Conservation (phyloP, 352 stramenopile species). For the Peronospora farinosa region DNA sequence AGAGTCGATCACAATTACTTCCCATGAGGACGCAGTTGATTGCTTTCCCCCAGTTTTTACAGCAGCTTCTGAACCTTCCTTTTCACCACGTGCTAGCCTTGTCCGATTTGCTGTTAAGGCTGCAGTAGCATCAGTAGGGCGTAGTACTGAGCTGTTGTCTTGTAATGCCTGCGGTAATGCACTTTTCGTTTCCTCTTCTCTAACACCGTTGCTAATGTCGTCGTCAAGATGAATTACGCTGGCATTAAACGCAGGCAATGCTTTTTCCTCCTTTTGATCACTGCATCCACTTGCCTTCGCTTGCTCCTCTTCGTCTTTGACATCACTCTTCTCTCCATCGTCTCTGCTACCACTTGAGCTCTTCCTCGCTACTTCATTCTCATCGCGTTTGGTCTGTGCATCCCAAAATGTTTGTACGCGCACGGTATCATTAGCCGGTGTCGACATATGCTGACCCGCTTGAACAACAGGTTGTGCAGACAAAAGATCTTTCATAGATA, state of each 20-base stretch:
- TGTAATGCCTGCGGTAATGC: slow-evolving; percentile 1
- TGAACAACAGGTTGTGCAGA: background rate
- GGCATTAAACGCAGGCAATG: background rate
- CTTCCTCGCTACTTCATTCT: slow-evolving; percentile 7
- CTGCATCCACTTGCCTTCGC: background rate
- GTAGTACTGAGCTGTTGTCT: slow-evolving; percentile 1
- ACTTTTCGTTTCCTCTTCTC: slow-evolving; percentile 2
- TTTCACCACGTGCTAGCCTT: background rate
- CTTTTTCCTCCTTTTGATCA: slow-evolving; percentile 6
- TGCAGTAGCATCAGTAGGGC: slow-evolving; percentile 3
- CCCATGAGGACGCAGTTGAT: slow-evolving; percentile 38
- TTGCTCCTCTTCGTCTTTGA: slow-evolving; percentile 1
- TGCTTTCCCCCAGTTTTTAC: slow-evolving; percentile 20
- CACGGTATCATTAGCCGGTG: slow-evolving; percentile 8
- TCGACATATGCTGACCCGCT: slow-evolving; percentile 1
- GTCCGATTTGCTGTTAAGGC: slow-evolving; percentile 5
- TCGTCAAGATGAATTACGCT: slow-evolving; percentile 13
- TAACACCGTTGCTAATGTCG: slow-evolving; percentile 3
- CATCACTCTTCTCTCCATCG: background rate
- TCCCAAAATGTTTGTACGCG: slow-evolving; percentile 1
- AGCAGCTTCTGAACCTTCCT: slow-evolving; percentile 1
- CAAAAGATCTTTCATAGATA: background rate
- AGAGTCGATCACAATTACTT: slow-evolving; percentile 80
- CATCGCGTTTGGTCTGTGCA: slow-evolving; percentile 15
- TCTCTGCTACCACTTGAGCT: background rate